These are phyloP conservation scores for Solanum megistacrolobum DNA, from an alignment of 257 asterid species.

Conservation along the genomic window DNA sequence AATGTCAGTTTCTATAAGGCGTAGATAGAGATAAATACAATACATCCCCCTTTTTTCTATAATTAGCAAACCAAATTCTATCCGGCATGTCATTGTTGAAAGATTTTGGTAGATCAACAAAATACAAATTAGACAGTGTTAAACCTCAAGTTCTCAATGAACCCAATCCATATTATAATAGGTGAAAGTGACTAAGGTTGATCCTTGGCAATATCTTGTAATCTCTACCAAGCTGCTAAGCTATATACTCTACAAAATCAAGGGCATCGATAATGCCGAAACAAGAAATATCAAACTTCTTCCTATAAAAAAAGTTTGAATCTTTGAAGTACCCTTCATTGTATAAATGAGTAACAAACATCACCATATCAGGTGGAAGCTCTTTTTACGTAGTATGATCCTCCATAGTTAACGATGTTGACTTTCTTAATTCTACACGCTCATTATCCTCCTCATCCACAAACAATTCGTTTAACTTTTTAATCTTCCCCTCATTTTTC, in stretches of 20 bases:
- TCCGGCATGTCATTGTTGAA: background rate
- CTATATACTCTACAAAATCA: constrained; percentile 42
- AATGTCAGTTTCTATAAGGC: background rate
- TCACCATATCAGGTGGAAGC: constrained; percentile 22
- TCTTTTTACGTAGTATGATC: constrained; percentile 29
- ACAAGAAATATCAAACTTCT: constrained; percentile 29
- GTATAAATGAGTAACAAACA: background rate
- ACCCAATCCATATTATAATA: background rate
- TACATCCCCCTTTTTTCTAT: background rate
- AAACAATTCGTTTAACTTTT: constrained; percentile 27
- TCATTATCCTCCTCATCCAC: background rate
- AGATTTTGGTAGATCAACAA: background rate
- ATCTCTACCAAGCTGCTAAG: constrained; percentile 30
- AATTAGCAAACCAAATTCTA: background rate
- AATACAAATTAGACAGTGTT: background rate
- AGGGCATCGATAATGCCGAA: constrained; percentile 50
- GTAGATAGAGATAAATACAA: background rate
- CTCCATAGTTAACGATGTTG: constrained; percentile 23
- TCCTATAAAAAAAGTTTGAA: constrained; percentile 35
- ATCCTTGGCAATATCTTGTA: constrained; percentile 54
- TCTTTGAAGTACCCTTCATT: constrained; percentile 34
- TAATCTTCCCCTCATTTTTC: background rate
- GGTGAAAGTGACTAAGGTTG: background rate
- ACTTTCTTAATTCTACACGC: background rate
- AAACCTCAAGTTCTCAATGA: background rate